Conservation (phyloP, 1,139 yeast species). For the Magnusiomyces suaveolens region DNA sequence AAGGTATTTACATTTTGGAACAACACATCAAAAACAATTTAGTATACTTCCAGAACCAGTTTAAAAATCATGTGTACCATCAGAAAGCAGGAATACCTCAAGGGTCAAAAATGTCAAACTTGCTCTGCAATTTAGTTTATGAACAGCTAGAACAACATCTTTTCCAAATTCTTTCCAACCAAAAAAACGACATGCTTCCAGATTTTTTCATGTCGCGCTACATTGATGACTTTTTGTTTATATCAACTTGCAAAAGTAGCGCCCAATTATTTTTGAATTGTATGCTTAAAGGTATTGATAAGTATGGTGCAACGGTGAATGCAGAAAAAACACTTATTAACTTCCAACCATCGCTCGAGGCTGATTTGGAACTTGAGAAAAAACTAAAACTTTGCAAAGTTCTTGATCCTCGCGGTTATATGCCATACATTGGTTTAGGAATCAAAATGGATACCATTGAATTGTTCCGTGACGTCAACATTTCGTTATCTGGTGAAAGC, state of each 20-base stretch:
- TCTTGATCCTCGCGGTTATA: neutral
- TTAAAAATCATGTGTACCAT: slow-evolving; percentile 28
- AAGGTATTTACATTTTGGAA: slow-evolving; percentile 19
- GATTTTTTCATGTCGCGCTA: neutral
- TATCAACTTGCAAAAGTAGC: slow-evolving; percentile 38
- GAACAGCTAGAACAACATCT: slow-evolving; percentile 48
- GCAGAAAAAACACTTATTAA: slow-evolving; percentile 42
- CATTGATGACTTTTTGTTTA: slow-evolving; percentile 77
- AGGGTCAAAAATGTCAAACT: slow-evolving; percentile 71
- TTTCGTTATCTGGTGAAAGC: neutral
- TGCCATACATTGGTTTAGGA: slow-evolving; percentile 15
- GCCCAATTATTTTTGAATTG: slow-evolving; percentile 26
- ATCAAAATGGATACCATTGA: slow-evolving; percentile 12
- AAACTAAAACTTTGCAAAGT: neutral
- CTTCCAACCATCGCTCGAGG: slow-evolving; percentile 15
- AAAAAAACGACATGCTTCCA: too few species aligned
- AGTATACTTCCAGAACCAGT: slow-evolving; percentile 27
- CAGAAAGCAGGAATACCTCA: slow-evolving; percentile 72
- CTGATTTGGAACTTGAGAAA: neutral
- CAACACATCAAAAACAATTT: slow-evolving; percentile 38
- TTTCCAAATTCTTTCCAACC: slow-evolving; percentile 21
- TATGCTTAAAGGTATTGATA: slow-evolving; percentile 36
- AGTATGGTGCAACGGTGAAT: slow-evolving; percentile 55
- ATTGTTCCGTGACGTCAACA: slow-evolving; percentile 1
- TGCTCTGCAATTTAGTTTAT: slow-evolving; percentile 67